phyloP scores from a whole-genome alignment of 208 protist species.

The Acanthamoeba culbertsoni region DNA sequence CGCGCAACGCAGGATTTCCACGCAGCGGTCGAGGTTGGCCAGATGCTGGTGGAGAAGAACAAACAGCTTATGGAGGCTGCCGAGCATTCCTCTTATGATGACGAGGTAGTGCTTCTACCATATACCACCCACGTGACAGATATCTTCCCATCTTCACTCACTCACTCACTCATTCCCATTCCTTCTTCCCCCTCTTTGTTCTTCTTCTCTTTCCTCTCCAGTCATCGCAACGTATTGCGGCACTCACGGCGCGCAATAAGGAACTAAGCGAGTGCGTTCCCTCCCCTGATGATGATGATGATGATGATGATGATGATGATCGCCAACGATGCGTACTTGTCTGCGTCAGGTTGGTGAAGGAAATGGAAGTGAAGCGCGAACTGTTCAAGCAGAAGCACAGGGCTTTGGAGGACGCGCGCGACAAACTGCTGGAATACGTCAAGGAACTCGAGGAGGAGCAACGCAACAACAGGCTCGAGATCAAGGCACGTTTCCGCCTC shows the following conservation, averaged over 20 bases:
- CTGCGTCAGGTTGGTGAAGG: background rate
- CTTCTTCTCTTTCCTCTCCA: background rate
- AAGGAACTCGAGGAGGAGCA: constrained; percentile 49
- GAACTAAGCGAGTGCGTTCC: background rate
- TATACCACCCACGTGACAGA: background rate
- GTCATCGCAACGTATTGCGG: background rate
- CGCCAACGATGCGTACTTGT: background rate
- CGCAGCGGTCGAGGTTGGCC: constrained; percentile 27
- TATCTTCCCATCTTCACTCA: background rate
- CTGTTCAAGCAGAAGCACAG: constrained; percentile 8
- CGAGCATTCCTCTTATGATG: background rate
- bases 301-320: background rate
- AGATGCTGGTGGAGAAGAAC: constrained; percentile 57
- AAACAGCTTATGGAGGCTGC: constrained; percentile 46
- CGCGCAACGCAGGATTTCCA: too few relatives aligned
- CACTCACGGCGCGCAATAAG: background rate
- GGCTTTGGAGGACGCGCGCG: background rate
- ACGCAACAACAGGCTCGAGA: constrained; percentile 32
- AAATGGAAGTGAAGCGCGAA: constrained; percentile 25
- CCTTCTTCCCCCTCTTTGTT: background rate
- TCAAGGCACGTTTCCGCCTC: background rate
- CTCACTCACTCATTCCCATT: too few relatives aligned
- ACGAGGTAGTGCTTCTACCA: background rate
- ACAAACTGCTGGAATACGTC: constrained; percentile 25
- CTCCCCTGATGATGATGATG: background rate